phyloP scores from a whole-genome alignment of 768 basidiomycete species.

The Lactarius evosmus region DNA sequence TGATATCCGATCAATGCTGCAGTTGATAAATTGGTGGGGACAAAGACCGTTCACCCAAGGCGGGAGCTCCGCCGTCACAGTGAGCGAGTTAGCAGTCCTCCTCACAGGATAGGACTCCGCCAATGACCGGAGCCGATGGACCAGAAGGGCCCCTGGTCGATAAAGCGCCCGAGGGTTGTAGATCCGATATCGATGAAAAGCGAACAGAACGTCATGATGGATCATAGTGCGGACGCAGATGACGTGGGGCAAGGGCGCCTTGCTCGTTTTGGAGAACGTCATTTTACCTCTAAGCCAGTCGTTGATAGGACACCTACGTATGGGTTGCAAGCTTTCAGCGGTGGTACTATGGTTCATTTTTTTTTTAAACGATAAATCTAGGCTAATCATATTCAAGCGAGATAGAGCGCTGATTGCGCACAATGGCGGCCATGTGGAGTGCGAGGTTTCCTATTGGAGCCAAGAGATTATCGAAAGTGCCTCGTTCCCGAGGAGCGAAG shows the following conservation, averaged over 20 bases:
- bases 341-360: background rate
- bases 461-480: background rate
- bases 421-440: background rate
- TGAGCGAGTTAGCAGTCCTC: constrained; percentile 38
- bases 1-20: background rate
- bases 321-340: background rate
- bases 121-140: constrained; percentile 26
- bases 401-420: background rate
- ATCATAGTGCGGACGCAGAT: constrained; percentile 47
- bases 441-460: background rate
- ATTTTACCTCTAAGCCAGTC: constrained; percentile 28
- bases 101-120: constrained; percentile 59
- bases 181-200: constrained; percentile 47
- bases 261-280: constrained; percentile 43
- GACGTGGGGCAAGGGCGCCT: constrained; percentile 47
- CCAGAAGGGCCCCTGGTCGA: constrained; percentile 34
- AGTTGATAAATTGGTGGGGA: too few relatives aligned
- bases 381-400: background rate
- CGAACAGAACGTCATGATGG: constrained; percentile 46
- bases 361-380: background rate
- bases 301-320: too few relatives aligned
- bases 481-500: background rate
- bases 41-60: too few relatives aligned
- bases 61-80: constrained; percentile 34
- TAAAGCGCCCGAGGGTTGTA: constrained; percentile 47